Percentiles rank a stretch among this genome's conserved stretches.
Conservation (phyloP, 768 basidiomycete species). For the Mycena alexandri region DNA sequence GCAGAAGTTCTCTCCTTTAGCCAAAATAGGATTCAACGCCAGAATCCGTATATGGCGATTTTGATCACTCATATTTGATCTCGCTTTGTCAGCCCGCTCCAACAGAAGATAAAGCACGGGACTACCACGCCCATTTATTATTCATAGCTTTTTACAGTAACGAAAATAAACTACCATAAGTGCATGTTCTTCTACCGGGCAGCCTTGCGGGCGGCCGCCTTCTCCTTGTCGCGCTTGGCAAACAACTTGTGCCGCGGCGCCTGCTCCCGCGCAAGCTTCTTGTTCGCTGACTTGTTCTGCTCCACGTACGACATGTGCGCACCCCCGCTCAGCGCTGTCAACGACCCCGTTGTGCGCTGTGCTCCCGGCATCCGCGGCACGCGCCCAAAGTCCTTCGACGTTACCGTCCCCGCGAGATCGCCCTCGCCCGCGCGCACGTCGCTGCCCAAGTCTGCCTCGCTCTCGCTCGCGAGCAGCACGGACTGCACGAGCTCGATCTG, state of each 20-base stretch:
- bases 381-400: slow-evolving; percentile 87
- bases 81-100: background rate
- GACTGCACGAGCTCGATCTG: slow-evolving; percentile 97
- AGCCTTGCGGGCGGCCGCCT: slow-evolving; percentile 64
- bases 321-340: slow-evolving; percentile 87
- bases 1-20: too few relatives aligned
- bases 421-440: slow-evolving; percentile 89
- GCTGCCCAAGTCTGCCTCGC: slow-evolving; percentile 87
- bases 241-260: slow-evolving; percentile 83
- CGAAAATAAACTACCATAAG: too few relatives aligned
- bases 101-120: too few relatives aligned
- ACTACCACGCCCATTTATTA: too few relatives aligned
- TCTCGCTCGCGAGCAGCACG: slow-evolving; percentile 91
- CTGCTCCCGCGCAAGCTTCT: slow-evolving; percentile 71
- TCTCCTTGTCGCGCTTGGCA: slow-evolving; percentile 84
- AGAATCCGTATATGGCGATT: background rate
- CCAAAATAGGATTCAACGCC: background rate
- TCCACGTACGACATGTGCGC: slow-evolving; percentile 95
- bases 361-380: slow-evolving; percentile 69
- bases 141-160: too few relatives aligned
- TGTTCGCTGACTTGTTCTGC: slow-evolving; percentile 92
- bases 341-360: slow-evolving; percentile 84
- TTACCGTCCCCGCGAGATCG: slow-evolving; percentile 87
- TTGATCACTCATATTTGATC: background rate
- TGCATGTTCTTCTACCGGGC: slow-evolving; percentile 1